These are phyloP conservation scores for Sphaerobolus stellatus DNA, from an alignment of 1,284 basidiomycete species.

Conservation along the genomic window DNA sequence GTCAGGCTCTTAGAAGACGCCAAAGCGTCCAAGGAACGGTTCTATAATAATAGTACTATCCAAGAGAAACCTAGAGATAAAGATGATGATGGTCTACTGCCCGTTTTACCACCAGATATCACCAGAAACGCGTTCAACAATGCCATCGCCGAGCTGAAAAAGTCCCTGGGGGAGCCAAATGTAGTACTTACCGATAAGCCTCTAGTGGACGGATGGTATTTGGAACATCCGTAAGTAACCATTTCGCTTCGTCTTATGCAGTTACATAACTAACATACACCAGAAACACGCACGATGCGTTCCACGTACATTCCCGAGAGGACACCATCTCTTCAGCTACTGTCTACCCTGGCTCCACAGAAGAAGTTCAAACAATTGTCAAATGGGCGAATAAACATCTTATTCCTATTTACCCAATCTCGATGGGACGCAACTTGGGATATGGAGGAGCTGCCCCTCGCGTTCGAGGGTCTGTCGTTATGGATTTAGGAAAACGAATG, in stretches of 20 bases:
- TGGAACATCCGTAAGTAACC: constrained; percentile 5
- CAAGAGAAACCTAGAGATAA: too few relatives aligned
- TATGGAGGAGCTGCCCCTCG: constrained; percentile 7
- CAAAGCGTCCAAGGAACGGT: neutral
- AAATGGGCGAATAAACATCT: constrained; percentile 3
- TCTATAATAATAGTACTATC: too few relatives aligned
- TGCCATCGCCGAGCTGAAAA: constrained; percentile 1
- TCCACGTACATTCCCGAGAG: neutral
- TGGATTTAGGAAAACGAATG: constrained; percentile 5
- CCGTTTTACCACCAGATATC: neutral
- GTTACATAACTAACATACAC: neutral
- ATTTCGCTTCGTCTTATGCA: neutral
- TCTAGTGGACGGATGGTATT: constrained; percentile 5
- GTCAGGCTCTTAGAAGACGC: neutral
- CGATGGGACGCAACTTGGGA: constrained; percentile 6
- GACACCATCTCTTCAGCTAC: neutral
- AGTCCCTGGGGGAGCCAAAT: constrained; percentile 1
- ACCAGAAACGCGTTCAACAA: constrained; percentile 1
- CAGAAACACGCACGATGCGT: constrained; percentile 7
- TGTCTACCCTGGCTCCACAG: neutral
- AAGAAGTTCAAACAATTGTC: constrained; percentile 1
- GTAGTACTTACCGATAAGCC: constrained; percentile 4
- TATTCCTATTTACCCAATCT: constrained; percentile 7
- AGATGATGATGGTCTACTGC: constrained; percentile 1
- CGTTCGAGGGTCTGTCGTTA: constrained; percentile 3